These are phyloP conservation scores for Aureoboletus auriporus DNA, from an alignment of 768 basidiomycete genomes.

Conservation along the genomic window DNA sequence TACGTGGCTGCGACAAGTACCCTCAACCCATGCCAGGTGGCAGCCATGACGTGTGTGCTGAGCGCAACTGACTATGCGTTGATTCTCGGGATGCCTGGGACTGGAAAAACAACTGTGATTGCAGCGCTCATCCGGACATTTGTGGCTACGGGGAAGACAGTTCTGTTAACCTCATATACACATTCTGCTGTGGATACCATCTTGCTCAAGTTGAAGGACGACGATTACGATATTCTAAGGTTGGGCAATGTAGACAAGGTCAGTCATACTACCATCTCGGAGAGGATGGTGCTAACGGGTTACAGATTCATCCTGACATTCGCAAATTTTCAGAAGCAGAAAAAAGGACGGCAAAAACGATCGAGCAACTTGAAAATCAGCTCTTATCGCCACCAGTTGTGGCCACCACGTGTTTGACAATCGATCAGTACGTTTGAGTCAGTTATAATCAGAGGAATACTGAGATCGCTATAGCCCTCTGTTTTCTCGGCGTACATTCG, in stretches of 20 bases:
- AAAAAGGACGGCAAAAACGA: conserved; percentile 51
- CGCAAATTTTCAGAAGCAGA: conserved; percentile 65
- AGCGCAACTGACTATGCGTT: conserved; percentile 86
- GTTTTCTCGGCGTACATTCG: conserved; percentile 81
- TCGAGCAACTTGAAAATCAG: conserved; percentile 81
- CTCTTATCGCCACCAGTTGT: conserved; percentile 89
- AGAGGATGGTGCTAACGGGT: not conserved
- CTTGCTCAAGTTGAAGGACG: conserved; percentile 68
- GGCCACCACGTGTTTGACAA: conserved; percentile 90
- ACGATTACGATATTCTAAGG: conserved; percentile 73
- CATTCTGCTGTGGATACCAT: conserved; percentile 99
- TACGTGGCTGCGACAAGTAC: conserved; percentile 31
- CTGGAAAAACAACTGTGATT: conserved; percentile 95
- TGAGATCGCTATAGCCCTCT: conserved; percentile 54
- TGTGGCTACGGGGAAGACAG: conserved; percentile 78
- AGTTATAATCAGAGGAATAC: not conserved
- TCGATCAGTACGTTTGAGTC: conserved; percentile 75
- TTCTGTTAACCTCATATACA: conserved; percentile 89
- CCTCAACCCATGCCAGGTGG: conserved; percentile 69
- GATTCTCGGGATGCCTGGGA: conserved; percentile 97
- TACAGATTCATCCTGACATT: conserved; percentile 79
- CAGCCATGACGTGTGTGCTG: conserved; percentile 71
- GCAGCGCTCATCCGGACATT: conserved; percentile 81
- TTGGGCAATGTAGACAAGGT: conserved; percentile 94
- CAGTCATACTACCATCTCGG: not conserved